Conservation (phyloP, 768 basidiomycete species). For the Thelephora aurantiotincta region DNA sequence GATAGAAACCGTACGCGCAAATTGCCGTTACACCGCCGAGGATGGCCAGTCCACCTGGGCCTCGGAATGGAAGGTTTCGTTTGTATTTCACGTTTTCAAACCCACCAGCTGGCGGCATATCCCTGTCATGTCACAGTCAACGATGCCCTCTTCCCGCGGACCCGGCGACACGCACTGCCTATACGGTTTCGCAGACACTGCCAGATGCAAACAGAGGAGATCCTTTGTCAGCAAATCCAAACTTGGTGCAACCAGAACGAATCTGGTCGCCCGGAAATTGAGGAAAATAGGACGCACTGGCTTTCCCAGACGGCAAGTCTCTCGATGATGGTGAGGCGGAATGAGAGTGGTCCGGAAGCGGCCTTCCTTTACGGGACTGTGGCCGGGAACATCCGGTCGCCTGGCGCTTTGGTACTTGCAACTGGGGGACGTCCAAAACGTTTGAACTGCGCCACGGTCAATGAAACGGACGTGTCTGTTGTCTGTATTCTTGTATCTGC, state of each 20-base stretch:
- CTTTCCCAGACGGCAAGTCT: conserved; percentile 1
- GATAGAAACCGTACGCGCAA: conserved; percentile 87
- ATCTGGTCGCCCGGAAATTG: conserved; percentile 1
- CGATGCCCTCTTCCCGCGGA: not conserved
- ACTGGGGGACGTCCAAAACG: too few species aligned
- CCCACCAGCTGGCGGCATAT: conserved; percentile 90
- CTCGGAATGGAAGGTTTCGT: conserved; percentile 83
- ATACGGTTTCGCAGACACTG: conserved; percentile 42
- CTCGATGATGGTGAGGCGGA: not conserved
- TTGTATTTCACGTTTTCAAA: conserved; percentile 92
- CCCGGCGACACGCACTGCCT: conserved; percentile 35
- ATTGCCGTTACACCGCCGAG: conserved; percentile 78
- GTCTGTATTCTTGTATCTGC: too few species aligned
- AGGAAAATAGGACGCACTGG: not conserved
- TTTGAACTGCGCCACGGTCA: too few species aligned
- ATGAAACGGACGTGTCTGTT: too few species aligned
- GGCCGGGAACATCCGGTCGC: too few species aligned
- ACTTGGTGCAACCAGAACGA: too few species aligned
- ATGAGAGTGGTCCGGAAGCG: too few species aligned
- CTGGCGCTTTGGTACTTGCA: too few species aligned
- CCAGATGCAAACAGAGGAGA: not conserved
- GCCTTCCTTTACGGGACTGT: too few species aligned
- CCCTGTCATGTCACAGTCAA: conserved; percentile 34
- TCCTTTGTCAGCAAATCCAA: conserved; percentile 2
- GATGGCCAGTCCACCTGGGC: conserved; percentile 73